Conservation (phyloP, 129 eudicot species). For the Kitagawia praeruptora region DNA sequence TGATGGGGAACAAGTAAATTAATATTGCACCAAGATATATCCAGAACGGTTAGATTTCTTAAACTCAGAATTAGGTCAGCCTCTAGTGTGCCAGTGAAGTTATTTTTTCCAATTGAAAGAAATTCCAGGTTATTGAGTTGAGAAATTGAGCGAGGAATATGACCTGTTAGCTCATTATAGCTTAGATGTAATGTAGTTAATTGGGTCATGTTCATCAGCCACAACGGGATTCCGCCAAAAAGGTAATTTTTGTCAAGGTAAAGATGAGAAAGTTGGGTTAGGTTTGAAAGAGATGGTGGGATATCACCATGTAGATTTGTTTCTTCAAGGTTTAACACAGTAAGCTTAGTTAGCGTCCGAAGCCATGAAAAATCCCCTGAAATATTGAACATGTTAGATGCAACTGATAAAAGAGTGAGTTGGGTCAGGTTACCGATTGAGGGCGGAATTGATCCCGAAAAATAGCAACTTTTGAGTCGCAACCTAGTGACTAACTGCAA, state of each 20-base stretch:
- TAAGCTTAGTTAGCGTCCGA: conserved; percentile 16
- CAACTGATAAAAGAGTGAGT: conserved; percentile 6
- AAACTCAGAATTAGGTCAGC: conserved; percentile 7
- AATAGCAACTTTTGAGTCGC: neutral
- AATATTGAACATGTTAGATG: neutral
- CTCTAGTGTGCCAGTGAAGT: conserved; percentile 18
- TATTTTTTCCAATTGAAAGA: neutral
- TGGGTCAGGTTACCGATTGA: conserved; percentile 26
- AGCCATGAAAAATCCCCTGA: conserved; percentile 6
- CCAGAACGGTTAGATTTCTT: neutral
- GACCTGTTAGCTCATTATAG: neutral
- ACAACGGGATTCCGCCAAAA: too few relatives aligned
- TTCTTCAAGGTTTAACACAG: too few relatives aligned
- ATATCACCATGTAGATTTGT: too few relatives aligned
- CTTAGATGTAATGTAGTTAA: neutral
- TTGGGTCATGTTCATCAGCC: conserved; percentile 10
- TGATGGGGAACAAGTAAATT: neutral
- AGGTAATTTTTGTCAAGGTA: neutral
- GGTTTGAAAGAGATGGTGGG: neutral
- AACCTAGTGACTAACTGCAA: neutral
- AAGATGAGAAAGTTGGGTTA: neutral
- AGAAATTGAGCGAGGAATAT: conserved; percentile 2
- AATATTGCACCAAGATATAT: conserved; percentile 8
- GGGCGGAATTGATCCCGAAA: conserved; percentile 22
- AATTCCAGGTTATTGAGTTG: conserved; percentile 13